These are phyloP conservation scores for Speleostelium caveatum DNA, from an alignment of 78 protist species.

Conservation along the genomic window DNA sequence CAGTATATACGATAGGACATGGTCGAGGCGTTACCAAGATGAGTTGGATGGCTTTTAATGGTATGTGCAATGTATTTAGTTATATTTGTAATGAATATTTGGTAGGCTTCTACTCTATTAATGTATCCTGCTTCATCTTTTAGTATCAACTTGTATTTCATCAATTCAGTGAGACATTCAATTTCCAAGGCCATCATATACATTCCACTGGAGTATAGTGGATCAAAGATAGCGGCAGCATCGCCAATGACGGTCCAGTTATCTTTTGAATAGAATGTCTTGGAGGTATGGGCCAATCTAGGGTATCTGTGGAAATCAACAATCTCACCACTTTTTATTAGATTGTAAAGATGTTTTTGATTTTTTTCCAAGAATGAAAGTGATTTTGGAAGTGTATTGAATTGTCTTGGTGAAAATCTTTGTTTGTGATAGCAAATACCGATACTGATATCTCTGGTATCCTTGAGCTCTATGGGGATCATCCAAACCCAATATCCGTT, in stretches of 20 bases:
- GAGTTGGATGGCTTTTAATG: slow-evolving; percentile 13
- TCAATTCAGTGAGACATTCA: slow-evolving; percentile 22
- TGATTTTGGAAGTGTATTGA: slow-evolving; percentile 7
- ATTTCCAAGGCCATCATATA: slow-evolving; percentile 23
- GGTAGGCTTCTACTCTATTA: not conserved
- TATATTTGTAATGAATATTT: not conserved
- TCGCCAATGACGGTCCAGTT: slow-evolving; percentile 33
- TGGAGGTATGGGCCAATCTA: slow-evolving; percentile 18
- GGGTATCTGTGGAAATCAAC: slow-evolving; percentile 50
- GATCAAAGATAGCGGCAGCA: slow-evolving; percentile 50
- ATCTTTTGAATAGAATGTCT: slow-evolving; percentile 15
- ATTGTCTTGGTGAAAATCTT: slow-evolving; percentile 14
- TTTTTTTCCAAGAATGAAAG: slow-evolving; percentile 19
- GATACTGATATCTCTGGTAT: slow-evolving; percentile 12
- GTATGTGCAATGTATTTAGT: slow-evolving; percentile 10
- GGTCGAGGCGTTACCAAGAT: slow-evolving; percentile 31
- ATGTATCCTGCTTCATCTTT: not conserved
- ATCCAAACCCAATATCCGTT: slow-evolving; percentile 47
- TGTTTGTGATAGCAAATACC: slow-evolving; percentile 35
- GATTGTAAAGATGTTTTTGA: slow-evolving; percentile 24
- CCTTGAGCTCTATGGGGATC: slow-evolving; percentile 42
- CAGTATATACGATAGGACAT: slow-evolving; percentile 22
- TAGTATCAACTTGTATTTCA: not conserved
- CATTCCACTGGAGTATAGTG: slow-evolving; percentile 38
- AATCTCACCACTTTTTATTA: slow-evolving; percentile 37